A percentile compares a stretch with the other conserved stretches of the same genome.
These are phyloP conservation scores for Saccharomyces eubayanus DNA, from an alignment of 805 yeast species.

Conservation along the genomic window DNA sequence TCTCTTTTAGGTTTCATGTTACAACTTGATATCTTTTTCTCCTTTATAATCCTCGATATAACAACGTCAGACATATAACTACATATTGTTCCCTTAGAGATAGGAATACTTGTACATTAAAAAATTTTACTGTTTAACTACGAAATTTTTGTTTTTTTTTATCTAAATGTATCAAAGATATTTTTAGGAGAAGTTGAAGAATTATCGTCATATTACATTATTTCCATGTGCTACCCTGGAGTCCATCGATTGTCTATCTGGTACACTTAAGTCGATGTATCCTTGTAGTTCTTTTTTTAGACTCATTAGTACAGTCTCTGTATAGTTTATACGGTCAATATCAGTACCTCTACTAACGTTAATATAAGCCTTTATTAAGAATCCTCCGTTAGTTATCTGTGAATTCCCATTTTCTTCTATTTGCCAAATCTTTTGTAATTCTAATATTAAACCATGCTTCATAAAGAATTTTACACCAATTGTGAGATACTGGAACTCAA, in stretches of 20 bases:
- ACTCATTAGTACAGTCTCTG: conserved; percentile 51
- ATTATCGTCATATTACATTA: conserved; percentile 5
- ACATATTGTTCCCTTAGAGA: neutral
- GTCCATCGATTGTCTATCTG: conserved; percentile 77
- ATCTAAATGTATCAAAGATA: neutral
- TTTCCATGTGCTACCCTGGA: conserved; percentile 42
- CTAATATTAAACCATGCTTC: conserved; percentile 25
- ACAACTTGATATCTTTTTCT: neutral
- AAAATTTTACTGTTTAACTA: neutral
- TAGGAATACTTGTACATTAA: neutral
- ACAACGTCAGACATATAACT: neutral
- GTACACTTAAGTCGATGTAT: conserved; percentile 58
- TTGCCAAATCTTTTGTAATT: conserved; percentile 26
- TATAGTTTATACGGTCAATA: conserved; percentile 58
- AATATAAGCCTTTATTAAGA: conserved; percentile 56
- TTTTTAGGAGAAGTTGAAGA: neutral
- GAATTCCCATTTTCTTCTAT: conserved; percentile 27
- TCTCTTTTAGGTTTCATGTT: neutral
- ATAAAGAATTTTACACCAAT: conserved; percentile 25
- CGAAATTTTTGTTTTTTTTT: conserved; percentile 2
- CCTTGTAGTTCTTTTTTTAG: conserved; percentile 63
- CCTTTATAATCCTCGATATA: neutral
- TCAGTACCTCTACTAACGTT: conserved; percentile 68
- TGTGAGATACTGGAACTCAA: conserved; percentile 35
- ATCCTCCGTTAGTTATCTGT: conserved; percentile 47